A percentile compares a stretch with the other conserved stretches of the same genome.
phyloP scores from a whole-genome alignment of 345 rosid genomes.

The Chamaenerion angustifolium region DNA sequence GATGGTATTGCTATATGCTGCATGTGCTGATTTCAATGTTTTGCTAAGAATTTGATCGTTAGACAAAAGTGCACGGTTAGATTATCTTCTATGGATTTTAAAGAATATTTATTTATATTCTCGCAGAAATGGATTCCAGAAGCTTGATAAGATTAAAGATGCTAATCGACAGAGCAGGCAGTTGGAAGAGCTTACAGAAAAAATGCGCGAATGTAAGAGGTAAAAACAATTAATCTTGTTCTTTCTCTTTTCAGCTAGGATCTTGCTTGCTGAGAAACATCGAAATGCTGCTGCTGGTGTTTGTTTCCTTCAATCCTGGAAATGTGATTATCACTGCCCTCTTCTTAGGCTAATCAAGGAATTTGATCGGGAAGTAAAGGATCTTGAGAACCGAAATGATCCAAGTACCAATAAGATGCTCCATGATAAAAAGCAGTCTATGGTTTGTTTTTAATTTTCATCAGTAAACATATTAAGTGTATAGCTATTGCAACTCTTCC shows the following conservation, averaged over 20 bases:
- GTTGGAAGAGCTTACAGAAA: slow-evolving; percentile 87
- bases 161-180: slow-evolving; percentile 79
- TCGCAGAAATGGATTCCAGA: slow-evolving; percentile 32
- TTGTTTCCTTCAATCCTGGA: background rate
- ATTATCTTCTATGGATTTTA: too few species aligned
- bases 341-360: slow-evolving; percentile 81
- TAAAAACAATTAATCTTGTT: slow-evolving; percentile 5
- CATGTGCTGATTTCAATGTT: too few species aligned
- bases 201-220: slow-evolving; percentile 97
- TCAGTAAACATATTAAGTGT: too few species aligned
- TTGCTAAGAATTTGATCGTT: too few species aligned
- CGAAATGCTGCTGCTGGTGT: too few species aligned
- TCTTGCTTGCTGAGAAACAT: too few species aligned
- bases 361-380: slow-evolving; percentile 71
- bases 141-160: slow-evolving; percentile 91
- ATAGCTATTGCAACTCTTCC: too few species aligned
- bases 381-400: slow-evolving; percentile 50
- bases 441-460: slow-evolving; percentile 27
- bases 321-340: background rate
- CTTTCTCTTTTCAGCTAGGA: background rate
- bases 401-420: slow-evolving; percentile 48
- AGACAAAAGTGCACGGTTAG: too few species aligned
- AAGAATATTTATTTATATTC: background rate
- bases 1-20: too few species aligned
- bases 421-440: slow-evolving; percentile 73